Base-by-base conservation (phyloP, 1,284 basidiomycete species). In the Clitocybe nebularis region DNA sequence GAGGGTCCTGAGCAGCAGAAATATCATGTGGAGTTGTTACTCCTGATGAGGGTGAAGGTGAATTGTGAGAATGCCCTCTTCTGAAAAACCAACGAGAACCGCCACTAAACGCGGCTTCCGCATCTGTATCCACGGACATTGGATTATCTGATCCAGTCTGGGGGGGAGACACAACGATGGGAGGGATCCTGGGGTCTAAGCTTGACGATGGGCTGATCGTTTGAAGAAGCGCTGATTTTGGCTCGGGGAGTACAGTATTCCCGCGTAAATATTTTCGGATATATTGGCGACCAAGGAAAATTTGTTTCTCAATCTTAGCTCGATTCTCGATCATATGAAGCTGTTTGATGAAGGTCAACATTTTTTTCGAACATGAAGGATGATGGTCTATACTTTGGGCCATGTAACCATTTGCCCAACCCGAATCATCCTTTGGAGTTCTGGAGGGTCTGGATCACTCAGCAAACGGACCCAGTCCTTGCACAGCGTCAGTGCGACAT, bases 391-490 rank as follows among this genome's bases (percentile, higher is more conserved):
- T 51, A 94, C 87, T 68, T 93, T 93, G 0, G 93, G 93, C 91
- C 91, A 97, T 14, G 93, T 86, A n/a, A 91, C 93, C n/a, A 81
- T 62, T 64, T 95, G 75, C 3, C 94, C 93, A 2, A 92, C 87
- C 41, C 71, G 68, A 48, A 95, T 78, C 90, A 94, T 93, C 41
- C 90, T 71, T 47, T 77, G 79, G 34, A 97, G 67, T 60, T 94
- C 88, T 10, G 65, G 54, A n/a, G 77, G 76, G 60, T 88, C 81
- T 0, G 92, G 91, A 62, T 96, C 93, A 32, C 81, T 88, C 29
- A 97, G 64, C 30, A 96, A 78, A 35, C 75, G 79, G 41, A 89
- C 63, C 90, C 90, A 95, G 56, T 95, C 92, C 80, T 85, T 51
- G 41, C 40, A 55, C 41, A 32, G 23, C 28, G 32, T 48, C 30